Evolutionary conservation across 2,329 filamentous ascomycete genomes (phyloP).

Genomic region (Penicillium digitatum): DNA sequence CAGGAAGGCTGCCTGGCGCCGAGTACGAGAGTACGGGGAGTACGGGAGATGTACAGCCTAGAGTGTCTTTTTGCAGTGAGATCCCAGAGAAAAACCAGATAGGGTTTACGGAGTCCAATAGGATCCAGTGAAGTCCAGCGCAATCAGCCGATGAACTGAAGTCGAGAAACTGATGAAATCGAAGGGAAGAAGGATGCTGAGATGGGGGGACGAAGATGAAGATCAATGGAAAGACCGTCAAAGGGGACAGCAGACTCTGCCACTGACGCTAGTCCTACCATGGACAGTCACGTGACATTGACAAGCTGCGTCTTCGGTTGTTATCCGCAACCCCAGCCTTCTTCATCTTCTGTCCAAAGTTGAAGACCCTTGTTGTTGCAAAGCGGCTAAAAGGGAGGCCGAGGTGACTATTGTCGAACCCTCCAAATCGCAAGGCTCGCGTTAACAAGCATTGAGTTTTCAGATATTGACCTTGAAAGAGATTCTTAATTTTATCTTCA

Average conservation of each 20-base stretch:
- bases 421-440: not conserved
- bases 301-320: not conserved
- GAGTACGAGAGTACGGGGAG: constrained; percentile 36
- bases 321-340: not conserved
- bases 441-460: not conserved
- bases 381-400: not conserved
- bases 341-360: not conserved
- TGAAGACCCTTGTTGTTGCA: not conserved
- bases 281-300: not conserved
- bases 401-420: not conserved
- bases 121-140: constrained; percentile 2
- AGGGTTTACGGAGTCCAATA: constrained; percentile 27
- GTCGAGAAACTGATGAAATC: constrained; percentile 10
- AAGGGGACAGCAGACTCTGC: constrained; percentile 10
- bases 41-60: constrained; percentile 30
- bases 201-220: constrained; percentile 12
- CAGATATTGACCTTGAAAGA: not conserved
- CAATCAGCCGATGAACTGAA: constrained; percentile 5
- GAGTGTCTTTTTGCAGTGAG: constrained; percentile 23
- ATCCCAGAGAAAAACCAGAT: constrained; percentile 15
- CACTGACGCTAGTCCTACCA: not conserved
- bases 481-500: too few species aligned
- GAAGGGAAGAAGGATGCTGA: constrained; percentile 7
- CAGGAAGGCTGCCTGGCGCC: constrained; percentile 29
- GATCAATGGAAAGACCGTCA: constrained; percentile 10